phyloP scores from a whole-genome alignment of 2,329 filamentous ascomycete genomes.

The Myriangium duriaei region DNA sequence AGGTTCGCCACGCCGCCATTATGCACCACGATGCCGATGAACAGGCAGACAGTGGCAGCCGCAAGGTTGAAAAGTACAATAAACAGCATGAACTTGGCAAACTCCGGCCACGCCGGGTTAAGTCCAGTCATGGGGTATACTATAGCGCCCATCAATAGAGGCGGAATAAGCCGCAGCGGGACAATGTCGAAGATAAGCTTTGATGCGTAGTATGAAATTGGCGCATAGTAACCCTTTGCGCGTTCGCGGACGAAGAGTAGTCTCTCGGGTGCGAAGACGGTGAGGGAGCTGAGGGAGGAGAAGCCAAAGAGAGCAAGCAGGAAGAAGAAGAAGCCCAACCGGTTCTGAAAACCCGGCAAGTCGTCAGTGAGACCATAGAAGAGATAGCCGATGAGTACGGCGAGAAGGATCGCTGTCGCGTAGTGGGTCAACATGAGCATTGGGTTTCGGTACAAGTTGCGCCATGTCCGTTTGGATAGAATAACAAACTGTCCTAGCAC shows the following conservation, averaged over 20 bases:
- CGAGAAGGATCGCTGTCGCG: constrained; percentile 87
- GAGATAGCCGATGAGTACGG: constrained; percentile 84
- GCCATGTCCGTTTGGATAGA: constrained; percentile 83
- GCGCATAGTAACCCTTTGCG: constrained; percentile 92
- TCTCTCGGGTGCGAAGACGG: constrained; percentile 82
- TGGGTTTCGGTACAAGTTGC: constrained; percentile 91
- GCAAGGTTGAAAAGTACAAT: constrained; percentile 93
- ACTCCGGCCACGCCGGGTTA: constrained; percentile 67
- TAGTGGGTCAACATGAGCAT: constrained; percentile 98
- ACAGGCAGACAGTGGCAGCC: constrained; percentile 83
- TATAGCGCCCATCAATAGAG: constrained; percentile 88
- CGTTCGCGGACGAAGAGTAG: constrained; percentile 85
- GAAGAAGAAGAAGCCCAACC: constrained; percentile 95
- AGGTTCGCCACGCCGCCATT: constrained; percentile 85
- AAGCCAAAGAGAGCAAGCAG: constrained; percentile 91
- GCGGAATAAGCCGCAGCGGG: constrained; percentile 84
- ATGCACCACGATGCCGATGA: constrained; percentile 90
- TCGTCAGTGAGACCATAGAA: constrained; percentile 96
- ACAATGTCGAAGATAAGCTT: constrained; percentile 99
- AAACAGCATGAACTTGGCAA: constrained; percentile 82
- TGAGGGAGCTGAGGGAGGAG: constrained; percentile 85
- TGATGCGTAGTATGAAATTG: constrained; percentile 83
- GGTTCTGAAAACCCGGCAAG: constrained; percentile 94
- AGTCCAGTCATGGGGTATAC: constrained; percentile 97
- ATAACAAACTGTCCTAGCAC: constrained; percentile 76